phyloP scores from a whole-genome alignment of 345 rosid genomes.

The Populus davidiana region DNA sequence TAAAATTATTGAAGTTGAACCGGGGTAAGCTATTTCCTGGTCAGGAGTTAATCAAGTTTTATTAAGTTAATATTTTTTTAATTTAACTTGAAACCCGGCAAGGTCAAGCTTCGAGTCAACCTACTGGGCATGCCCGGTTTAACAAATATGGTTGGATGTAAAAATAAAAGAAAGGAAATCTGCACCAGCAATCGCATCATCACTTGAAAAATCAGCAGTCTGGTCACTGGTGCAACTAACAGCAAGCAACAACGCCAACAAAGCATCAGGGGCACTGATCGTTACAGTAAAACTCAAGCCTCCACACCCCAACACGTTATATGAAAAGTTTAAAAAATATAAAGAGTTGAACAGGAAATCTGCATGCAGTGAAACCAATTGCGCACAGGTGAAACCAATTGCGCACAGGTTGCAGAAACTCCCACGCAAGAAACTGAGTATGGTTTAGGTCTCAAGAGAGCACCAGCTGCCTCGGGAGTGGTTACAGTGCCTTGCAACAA shows the following conservation, averaged over 20 bases:
- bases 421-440: background rate
- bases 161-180: too few relatives aligned
- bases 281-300: background rate
- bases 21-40: rapidly evolving
- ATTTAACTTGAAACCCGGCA: too few relatives aligned
- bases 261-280: background rate
- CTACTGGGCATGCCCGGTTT: too few relatives aligned
- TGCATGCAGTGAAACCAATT: background rate
- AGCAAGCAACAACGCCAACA: background rate
- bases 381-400: background rate
- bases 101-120: too few relatives aligned
- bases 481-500: background rate
- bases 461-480: background rate
- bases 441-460: background rate
- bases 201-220: background rate
- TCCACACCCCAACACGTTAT: background rate
- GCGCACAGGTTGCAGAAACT: background rate
- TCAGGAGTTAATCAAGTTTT: too few relatives aligned
- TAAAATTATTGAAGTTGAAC: too few relatives aligned
- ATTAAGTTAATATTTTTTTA: too few relatives aligned
- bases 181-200: background rate
- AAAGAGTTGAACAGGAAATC: background rate
- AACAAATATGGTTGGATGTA: too few relatives aligned
- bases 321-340: background rate
- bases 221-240: background rate